phyloP scores from a whole-genome alignment of 768 basidiomycete species.

The Boletus eberwhitei region DNA sequence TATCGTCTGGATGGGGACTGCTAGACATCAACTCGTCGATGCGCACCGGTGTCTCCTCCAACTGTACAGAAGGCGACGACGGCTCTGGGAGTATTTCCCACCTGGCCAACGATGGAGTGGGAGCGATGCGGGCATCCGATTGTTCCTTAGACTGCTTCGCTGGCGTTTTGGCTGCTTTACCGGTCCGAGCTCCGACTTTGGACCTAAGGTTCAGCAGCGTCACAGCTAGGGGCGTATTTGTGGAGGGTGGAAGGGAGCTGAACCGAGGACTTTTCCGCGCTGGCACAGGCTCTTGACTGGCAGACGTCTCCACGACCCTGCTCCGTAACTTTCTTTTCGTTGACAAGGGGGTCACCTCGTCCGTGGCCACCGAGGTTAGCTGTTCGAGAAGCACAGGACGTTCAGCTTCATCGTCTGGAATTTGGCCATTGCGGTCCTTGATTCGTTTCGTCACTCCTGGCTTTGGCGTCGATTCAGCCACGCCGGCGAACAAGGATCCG shows the following conservation, averaged over 20 bases:
- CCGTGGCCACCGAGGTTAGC: conserved; percentile 14
- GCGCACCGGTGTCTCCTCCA: conserved; percentile 24
- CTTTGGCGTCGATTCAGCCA: conserved; percentile 23
- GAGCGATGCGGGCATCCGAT: neutral
- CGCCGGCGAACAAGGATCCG: neutral
- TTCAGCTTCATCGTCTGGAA: conserved; percentile 25
- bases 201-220: neutral
- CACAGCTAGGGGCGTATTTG: conserved; percentile 8
- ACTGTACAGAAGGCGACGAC: conserved; percentile 26
- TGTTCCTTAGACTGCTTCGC: conserved; percentile 7
- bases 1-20: conserved; percentile 20
- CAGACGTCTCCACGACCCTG: conserved; percentile 14
- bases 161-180: conserved; percentile 11
- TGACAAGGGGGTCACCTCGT: conserved; percentile 21
- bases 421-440: conserved; percentile 39
- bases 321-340: conserved; percentile 16
- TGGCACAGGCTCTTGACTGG: conserved; percentile 22
- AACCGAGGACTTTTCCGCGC: conserved; percentile 21
- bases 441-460: conserved; percentile 39
- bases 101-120: conserved; percentile 10
- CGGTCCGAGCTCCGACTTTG: neutral
- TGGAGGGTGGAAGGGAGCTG: conserved; percentile 1
- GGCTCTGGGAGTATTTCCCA: conserved; percentile 34
- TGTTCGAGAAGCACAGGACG: conserved; percentile 22
- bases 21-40: conserved; percentile 36